These are phyloP conservation scores for Quercus gilva DNA, from an alignment of 306 rosid species.

Conservation along the genomic window DNA sequence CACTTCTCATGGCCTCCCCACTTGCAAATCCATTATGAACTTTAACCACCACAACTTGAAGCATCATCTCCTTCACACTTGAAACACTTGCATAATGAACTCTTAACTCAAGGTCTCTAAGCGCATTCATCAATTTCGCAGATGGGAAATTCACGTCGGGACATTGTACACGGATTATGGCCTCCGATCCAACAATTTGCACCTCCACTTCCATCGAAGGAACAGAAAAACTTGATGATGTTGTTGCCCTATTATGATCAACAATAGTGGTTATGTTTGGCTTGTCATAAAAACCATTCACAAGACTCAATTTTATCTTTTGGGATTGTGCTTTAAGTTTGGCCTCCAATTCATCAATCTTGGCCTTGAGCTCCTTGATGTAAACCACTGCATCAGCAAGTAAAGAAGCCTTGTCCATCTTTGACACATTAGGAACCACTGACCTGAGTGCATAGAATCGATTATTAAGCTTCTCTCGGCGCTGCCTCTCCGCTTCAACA, in stretches of 20 bases:
- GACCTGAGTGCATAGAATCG: constrained; percentile 69
- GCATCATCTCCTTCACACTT: constrained; percentile 50
- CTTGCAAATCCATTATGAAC: constrained; percentile 35
- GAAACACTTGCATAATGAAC: constrained; percentile 54
- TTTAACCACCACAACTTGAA: constrained; percentile 62
- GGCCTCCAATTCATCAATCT: constrained; percentile 25
- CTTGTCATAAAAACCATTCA: not conserved
- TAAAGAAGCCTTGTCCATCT: constrained; percentile 73
- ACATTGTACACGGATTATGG: constrained; percentile 54
- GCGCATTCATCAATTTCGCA: constrained; percentile 53
- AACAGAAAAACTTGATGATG: not conserved
- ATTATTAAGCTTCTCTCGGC: constrained; percentile 51
- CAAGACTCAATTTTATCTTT: not conserved
- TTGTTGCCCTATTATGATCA: not conserved
- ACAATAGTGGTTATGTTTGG: not conserved
- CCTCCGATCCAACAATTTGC: constrained; percentile 47
- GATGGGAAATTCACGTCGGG: constrained; percentile 45
- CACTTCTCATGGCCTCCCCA: constrained; percentile 37
- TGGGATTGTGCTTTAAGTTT: constrained; percentile 2
- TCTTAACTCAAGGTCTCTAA: constrained; percentile 46
- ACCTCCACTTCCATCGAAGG: constrained; percentile 40
- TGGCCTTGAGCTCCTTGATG: constrained; percentile 52
- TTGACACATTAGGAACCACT: constrained; percentile 64
- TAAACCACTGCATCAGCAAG: constrained; percentile 54
- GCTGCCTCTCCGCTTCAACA: constrained; percentile 66